Evolutionary conservation across 2,329 filamentous ascomycete genomes (phyloP), one percentile per base, ranked within the genome.

Genomic region (Uncinocarpus reesii): DNA sequence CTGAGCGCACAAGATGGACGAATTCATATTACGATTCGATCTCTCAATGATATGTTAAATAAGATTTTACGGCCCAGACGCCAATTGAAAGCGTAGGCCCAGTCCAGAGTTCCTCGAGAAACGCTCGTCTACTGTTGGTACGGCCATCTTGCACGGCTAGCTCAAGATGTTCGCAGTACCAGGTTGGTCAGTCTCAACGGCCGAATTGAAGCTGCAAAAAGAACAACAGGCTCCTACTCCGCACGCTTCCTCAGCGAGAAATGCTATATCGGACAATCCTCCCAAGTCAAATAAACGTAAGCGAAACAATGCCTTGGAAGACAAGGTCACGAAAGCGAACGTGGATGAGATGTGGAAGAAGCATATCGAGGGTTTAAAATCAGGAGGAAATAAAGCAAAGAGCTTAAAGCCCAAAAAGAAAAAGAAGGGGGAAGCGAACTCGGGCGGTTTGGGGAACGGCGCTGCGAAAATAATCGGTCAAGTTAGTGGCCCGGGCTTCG

Each of bases 131-230:
- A n/a, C n/a, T n/a, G n/a, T n/a, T n/a, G n/a, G n/a, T n/a, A n/a
- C n/a, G n/a, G n/a, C n/a, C n/a, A n/a, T n/a, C n/a, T n/a, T 10
- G 13, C 15, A 16, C 10, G 11, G 5, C 7, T n/a, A 29, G 13
- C 11, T 16, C 15, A 44, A 47, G 26, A 52, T 96, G 90, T 96
- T 96, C 66, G 83, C 88, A 7, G 89, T 96, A 24, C 85, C 86
- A 60, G 92, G 92, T 57, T 95, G 90, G 89, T 86, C 86, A 32
- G 75, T 95, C 29, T 79, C 86, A 48, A 76, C 82, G 53, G 78
- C 80, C 56, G 71, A 71, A 45, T 77, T 93, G 54, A 87, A 86
- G 66, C 68, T 79, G 24, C 86, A 95, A 67, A 76, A 71, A 15
- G 70, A 75, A 52, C 60, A 60, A 52, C 60, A 62, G 8, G 11